These are phyloP conservation scores for Aspergillus fumigatiaffinis DNA, from an alignment of 2,329 filamentous ascomycete species.

Conservation along the genomic window DNA sequence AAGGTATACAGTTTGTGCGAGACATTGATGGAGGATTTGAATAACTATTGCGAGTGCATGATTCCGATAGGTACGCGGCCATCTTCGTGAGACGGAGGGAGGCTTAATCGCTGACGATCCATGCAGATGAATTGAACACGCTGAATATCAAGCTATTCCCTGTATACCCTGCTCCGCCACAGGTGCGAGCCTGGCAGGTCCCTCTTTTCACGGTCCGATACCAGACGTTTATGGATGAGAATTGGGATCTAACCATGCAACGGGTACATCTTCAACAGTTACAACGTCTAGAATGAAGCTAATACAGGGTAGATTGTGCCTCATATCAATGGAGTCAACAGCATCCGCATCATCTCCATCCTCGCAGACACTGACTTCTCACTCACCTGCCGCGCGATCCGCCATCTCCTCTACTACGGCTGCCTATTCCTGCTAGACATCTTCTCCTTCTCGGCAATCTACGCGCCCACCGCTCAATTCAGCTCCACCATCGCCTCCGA, in stretches of 20 bases:
- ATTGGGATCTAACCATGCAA: slow-evolving; percentile 54
- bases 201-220: slow-evolving; percentile 66
- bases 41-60: slow-evolving; percentile 98
- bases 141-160: slow-evolving; percentile 96
- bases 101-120: slow-evolving; percentile 6
- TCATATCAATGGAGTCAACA: slow-evolving; percentile 86
- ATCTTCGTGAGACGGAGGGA: background rate
- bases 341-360: slow-evolving; percentile 80
- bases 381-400: slow-evolving; percentile 78
- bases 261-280: slow-evolving; percentile 29
- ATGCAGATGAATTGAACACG: slow-evolving; percentile 79
- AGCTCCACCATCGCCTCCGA: slow-evolving; percentile 71
- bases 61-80: slow-evolving; percentile 73
- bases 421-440: slow-evolving; percentile 87
- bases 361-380: slow-evolving; percentile 82
- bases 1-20: slow-evolving; percentile 69
- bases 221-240: slow-evolving; percentile 50
- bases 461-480: slow-evolving; percentile 76
- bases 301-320: slow-evolving; percentile 59
- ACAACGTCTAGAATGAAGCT: background rate
- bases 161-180: slow-evolving; percentile 69
- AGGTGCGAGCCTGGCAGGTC: slow-evolving; percentile 84
- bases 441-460: slow-evolving; percentile 90
- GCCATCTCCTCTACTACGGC: slow-evolving; percentile 89
- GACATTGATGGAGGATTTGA: slow-evolving; percentile 85